Evolutionary conservation across 768 basidiomycete species (phyloP), one percentile per base, ranked within the genome.

Genomic region (Phlebiopsis flavidoalba): DNA sequence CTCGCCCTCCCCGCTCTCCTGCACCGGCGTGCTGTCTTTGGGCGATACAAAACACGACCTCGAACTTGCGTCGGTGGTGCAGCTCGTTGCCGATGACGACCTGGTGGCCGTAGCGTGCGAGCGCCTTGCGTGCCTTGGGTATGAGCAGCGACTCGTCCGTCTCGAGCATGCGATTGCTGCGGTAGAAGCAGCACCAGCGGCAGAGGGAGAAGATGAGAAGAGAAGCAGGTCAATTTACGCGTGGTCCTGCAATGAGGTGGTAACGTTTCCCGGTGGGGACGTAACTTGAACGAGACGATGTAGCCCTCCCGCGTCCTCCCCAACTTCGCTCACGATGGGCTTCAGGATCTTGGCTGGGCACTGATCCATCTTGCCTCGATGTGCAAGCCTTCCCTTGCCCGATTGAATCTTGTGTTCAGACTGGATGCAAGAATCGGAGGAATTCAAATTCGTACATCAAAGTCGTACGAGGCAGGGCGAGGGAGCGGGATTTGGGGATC

Each of bases 361-460:
- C 95, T 98, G 95, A 70, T 99, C 97, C 97, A 98, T 99, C 73
- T 98, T 95, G 59, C 98, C 91, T 31, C 26, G 26, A 31, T 31
- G 6, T 50, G 85, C 83, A 24, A 98, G 77, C 65, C 88, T 95
- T 1, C 95, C 96, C 70, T 96, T 95, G 31, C 93, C 92, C 0
- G 95, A 97, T 69, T 98, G 96, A 40, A 99, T 98, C 77, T 99
- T 99, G 76, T 99, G 97, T 74, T 93, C 94, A 1, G 93, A 89
- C 96, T 97, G 67, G 40, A 17, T 43, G 17, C 0, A 10, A 45
- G 17, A 11, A 26, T 31, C 55, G 55, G 50, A 15, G 10, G 21
- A 15, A 31, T 52, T 24, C 22, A 31, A 24, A 52, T 22, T 22
- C 50, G 26, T n/a, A 31, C 14, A 49, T 48, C 35, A 33, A 36